These are phyloP conservation scores for Solanum rostratum DNA, from an alignment of 257 asterid genomes.

Conservation along the genomic window DNA sequence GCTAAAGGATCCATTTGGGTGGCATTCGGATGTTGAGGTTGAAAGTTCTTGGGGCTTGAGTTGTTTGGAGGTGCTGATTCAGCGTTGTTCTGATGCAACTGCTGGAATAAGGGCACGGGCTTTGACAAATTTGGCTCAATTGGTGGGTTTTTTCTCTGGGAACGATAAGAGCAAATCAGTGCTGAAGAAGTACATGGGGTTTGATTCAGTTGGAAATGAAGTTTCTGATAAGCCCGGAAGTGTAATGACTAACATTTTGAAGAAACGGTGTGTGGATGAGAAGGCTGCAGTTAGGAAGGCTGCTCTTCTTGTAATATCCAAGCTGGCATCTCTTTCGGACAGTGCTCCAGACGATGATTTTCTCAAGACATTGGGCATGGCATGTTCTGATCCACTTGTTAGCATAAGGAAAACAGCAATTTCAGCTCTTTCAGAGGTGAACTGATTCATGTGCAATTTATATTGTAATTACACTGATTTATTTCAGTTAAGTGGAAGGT, in stretches of 20 bases:
- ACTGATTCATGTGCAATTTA: conserved; percentile 4
- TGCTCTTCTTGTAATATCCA: conserved; percentile 70
- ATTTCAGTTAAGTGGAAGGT: not conserved
- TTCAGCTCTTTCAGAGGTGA: conserved; percentile 87
- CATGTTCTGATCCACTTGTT: conserved; percentile 94
- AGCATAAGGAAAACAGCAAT: conserved; percentile 89
- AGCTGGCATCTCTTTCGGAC: conserved; percentile 45
- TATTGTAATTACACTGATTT: not conserved
- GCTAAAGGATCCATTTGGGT: conserved; percentile 35
- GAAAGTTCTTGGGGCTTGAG: conserved; percentile 47
- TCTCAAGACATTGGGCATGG: conserved; percentile 71
- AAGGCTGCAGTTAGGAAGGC: conserved; percentile 97
- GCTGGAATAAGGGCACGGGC: conserved; percentile 83
- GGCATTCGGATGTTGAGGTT: conserved; percentile 25
- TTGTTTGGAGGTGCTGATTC: conserved; percentile 56
- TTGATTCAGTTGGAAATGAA: conserved; percentile 13
- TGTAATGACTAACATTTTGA: conserved; percentile 42
- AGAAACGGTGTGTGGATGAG: conserved; percentile 67
- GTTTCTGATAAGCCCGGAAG: conserved; percentile 6
- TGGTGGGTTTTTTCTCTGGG: conserved; percentile 38
- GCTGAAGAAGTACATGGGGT: conserved; percentile 56
- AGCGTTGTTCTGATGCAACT: conserved; percentile 70
- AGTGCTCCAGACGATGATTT: conserved; percentile 62
- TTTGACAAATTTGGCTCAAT: conserved; percentile 61
- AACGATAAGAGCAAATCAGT: conserved; percentile 28